Conservation (phyloP, 768 basidiomycete species). For the Tricholoma sp. region DNA sequence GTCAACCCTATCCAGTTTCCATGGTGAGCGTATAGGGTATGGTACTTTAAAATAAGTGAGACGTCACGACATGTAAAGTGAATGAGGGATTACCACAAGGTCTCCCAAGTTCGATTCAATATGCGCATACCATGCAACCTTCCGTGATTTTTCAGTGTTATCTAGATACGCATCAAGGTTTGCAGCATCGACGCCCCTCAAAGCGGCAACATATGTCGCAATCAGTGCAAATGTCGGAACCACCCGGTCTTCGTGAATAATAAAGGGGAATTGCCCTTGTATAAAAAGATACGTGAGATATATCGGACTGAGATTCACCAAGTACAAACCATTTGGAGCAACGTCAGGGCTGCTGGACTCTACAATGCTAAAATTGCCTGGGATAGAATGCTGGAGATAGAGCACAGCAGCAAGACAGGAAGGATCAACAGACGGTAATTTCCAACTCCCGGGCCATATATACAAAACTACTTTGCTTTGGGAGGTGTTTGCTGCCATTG, state of each 20-base stretch:
- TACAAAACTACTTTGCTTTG: conserved; percentile 37
- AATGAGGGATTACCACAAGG: conserved; percentile 50
- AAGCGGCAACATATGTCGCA: conserved; percentile 55
- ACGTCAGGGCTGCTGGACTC: conserved; percentile 65
- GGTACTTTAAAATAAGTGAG: conserved; percentile 38
- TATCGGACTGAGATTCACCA: conserved; percentile 9
- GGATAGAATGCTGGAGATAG: conserved; percentile 63
- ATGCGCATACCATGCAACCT: conserved; percentile 61
- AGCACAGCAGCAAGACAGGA: conserved; percentile 59
- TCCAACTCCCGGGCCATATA: conserved; percentile 68
- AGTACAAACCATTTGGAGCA: conserved; percentile 64
- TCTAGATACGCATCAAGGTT: conserved; percentile 48
- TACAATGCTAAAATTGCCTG: conserved; percentile 58
- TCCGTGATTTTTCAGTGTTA: conserved; percentile 44
- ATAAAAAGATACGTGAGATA: neutral
- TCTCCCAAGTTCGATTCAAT: conserved; percentile 63
- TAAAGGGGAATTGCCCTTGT: conserved; percentile 67
- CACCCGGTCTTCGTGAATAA: conserved; percentile 50
- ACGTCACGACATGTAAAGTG: neutral
- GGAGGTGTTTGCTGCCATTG: neutral
- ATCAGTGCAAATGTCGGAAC: conserved; percentile 56
- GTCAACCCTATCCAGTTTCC: conserved; percentile 60
- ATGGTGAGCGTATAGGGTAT: conserved; percentile 55
- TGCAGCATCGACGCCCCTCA: conserved; percentile 30
- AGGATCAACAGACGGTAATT: conserved; percentile 62